Evolutionary conservation across 768 basidiomycete species (phyloP), one percentile per base, ranked within the genome.

Genomic region (Leccinum obscurum): DNA sequence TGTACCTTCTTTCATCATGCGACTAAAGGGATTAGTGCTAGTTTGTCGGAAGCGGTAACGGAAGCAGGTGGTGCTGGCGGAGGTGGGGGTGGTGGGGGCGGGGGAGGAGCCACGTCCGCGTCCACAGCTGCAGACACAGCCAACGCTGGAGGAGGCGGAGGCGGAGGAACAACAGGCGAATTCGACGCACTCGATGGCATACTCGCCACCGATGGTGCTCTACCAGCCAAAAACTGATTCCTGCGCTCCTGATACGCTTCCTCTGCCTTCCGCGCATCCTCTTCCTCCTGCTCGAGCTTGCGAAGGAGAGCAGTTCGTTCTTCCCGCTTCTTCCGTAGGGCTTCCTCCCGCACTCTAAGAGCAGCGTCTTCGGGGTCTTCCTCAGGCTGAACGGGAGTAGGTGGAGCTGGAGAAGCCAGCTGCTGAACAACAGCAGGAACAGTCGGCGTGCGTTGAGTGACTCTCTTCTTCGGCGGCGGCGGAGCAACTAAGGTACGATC

Each of bases 1-100:
- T 4, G 77, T 75, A 11, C 78, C 81, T 53, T 82, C 80, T 59
- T 82, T 81, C 63, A 85, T 80, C 46, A 93, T 66, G 13, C 83
- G 82, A 72, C 84, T 90, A 72, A 95, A 95, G 0, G 93, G 93
- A 72, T 95, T 95, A 9, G 85, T 92, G 55, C 78, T 80, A 5
- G 85, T 65, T 85, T 86, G 41, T 84, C 80, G 1, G 71, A 54
- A 20, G 56, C 56, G 41, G 80, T 69, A 35, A 68, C 64, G 6
- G 72, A 50, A 35, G 70, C 59, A 34, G 76, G 68, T 0, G 70
- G 66, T 1, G 68, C 62, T 6, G 75, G 66, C 0, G 68, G 66
- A 0, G 73, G 63, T 1, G 74, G 72, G 0, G 72, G 63, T 1
- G 78, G 65, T 0, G 77, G 72, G 0, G 73, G 41, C 9, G 41